Evolutionary conservation across 345 rosid genomes (phyloP), one percentile per base, ranked within the genome.

Genomic region (Boechera retrofracta): DNA sequence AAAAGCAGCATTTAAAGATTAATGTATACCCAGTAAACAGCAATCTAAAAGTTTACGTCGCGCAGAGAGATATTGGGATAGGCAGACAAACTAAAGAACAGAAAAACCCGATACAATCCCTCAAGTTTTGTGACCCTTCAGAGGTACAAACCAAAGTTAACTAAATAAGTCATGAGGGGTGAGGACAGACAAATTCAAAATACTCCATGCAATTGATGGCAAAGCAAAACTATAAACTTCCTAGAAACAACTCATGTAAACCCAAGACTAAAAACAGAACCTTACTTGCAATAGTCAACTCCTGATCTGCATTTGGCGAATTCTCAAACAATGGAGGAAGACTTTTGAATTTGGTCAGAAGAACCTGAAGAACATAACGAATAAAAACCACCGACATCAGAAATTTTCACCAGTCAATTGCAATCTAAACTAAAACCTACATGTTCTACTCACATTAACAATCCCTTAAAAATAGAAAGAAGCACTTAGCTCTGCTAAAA

Each of bases 261-360:
- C 5, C 41, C 26, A 57, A 26, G 9, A 47, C 10, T 53, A 1
- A 1, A 55, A 26, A 3, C 2, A 62, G 12, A 65, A 76, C 9
- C 38, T 73, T 87, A 95, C 99, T 92, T 44, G 97, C 99, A 77
- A 92, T 64, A 0, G 87, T 86, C 83, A 95, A 77, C 67, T 95
- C 98, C 31, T 75, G 80, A 71, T 79, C 71, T 10, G 96, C 87
- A 45, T 85, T 82, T n/a, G 94, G 89, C 0, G 97, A 88, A 32
- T 64, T 75, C 78, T 92, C 91, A 57, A 92, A 92, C 86, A 95
- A 82, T 2, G 99, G 98, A 8, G 99, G 98, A 63, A 95, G 87
- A 80, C 98, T 91, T 28, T 71, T 81, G 80, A 89, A 92, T 28
- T 82, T 89, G 0, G 96, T 95, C 55, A 95, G 82, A 85, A 85